Evolutionary conservation across 2,329 filamentous ascomycete species (phyloP).

Genomic region (Stagonosporopsis chrysanthemi): DNA sequence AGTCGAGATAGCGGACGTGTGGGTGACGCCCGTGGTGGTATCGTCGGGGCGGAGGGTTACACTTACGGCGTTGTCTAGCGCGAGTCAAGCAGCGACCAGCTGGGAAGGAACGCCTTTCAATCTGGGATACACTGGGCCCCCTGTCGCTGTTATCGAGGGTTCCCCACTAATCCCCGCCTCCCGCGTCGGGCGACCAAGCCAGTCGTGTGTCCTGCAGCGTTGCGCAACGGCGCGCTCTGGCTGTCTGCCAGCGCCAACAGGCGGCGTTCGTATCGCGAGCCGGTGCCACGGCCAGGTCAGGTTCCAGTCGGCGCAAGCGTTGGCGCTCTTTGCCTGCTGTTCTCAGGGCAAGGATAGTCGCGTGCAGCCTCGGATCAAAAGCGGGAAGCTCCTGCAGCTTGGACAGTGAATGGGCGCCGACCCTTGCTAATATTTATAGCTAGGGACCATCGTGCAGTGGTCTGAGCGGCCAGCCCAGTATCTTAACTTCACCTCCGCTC

Average conservation of each 20-base stretch:
- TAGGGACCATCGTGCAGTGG: slow-evolving; percentile 14
- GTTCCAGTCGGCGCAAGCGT: slow-evolving; percentile 9
- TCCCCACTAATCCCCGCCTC: slow-evolving; percentile 3
- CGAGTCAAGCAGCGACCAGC: slow-evolving; percentile 12
- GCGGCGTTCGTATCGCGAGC: neutral
- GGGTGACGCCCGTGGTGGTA: slow-evolving; percentile 33
- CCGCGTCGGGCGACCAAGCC: slow-evolving; percentile 8
- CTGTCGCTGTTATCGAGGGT: slow-evolving; percentile 8
- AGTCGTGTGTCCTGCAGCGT: slow-evolving; percentile 10
- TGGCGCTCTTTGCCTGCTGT: slow-evolving; percentile 13
- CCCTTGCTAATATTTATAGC: slow-evolving; percentile 18
- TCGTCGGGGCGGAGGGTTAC: slow-evolving; percentile 38
- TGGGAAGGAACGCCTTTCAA: slow-evolving; percentile 11
- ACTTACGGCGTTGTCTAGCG: slow-evolving; percentile 28
- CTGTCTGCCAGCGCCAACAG: slow-evolving; percentile 1
- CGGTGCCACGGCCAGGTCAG: slow-evolving; percentile 8
- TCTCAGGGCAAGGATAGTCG: slow-evolving; percentile 36
- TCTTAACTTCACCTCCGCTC: slow-evolving; percentile 19
- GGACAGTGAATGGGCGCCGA: slow-evolving; percentile 16
- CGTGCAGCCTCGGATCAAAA: slow-evolving; percentile 32
- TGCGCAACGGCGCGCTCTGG: slow-evolving; percentile 11
- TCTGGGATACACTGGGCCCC: neutral
- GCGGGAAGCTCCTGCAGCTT: slow-evolving; percentile 23
- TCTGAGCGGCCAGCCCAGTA: slow-evolving; percentile 16
- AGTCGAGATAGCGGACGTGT: slow-evolving; percentile 22